Percentiles rank a stretch among this genome's conserved stretches.
Conservation (phyloP, 306 rosid species). For the Medicago truncatula region DNA sequence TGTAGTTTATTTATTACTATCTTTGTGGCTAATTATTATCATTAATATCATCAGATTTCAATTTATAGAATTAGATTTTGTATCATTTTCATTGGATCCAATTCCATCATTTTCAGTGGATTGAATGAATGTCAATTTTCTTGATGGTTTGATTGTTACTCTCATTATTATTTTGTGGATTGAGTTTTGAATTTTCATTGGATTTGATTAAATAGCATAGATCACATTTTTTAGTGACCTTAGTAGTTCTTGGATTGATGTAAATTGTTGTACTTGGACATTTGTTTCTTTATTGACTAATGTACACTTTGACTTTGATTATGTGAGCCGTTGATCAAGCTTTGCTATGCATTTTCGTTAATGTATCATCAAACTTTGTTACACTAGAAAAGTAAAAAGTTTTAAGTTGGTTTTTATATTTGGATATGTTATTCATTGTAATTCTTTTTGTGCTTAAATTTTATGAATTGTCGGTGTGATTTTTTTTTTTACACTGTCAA, state of each 20-base stretch:
- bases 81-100: conserved; percentile 45
- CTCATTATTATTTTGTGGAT: not conserved
- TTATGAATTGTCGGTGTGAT: too few relatives aligned
- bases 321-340: not conserved
- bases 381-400: too few relatives aligned
- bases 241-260: not conserved
- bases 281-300: conserved; percentile 1
- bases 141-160: conserved; percentile 13
- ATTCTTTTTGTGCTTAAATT: not conserved
- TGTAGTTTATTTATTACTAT: conserved; percentile 1
- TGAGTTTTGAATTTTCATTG: conserved; percentile 33
- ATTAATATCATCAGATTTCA: conserved; percentile 19
- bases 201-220: not conserved
- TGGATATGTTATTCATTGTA: conserved; percentile 1
- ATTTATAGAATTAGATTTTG: not conserved
- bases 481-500: too few relatives aligned
- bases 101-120: conserved; percentile 44
- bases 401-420: not conserved
- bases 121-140: conserved; percentile 42
- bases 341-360: not conserved
- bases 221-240: too few relatives aligned
- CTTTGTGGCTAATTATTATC: conserved; percentile 11
- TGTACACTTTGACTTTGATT: conserved; percentile 7
- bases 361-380: not conserved
- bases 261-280: not conserved